Evolutionary conservation across 768 basidiomycete species (phyloP), one percentile per base, ranked within the genome.

Genomic region (Agaricus blazei): DNA sequence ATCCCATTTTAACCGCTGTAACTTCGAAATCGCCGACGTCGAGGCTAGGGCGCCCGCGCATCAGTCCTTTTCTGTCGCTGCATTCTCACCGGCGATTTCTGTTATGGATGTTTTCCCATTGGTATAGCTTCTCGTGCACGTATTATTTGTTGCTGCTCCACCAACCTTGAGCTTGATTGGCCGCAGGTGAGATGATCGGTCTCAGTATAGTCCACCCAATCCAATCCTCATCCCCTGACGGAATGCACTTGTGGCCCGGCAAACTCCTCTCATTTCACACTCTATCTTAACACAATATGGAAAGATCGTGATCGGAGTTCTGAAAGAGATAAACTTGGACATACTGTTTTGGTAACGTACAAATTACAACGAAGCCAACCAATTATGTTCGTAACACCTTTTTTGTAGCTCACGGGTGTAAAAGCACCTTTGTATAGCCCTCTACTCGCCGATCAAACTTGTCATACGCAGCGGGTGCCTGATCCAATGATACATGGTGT

Each of bases 121-220:
- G 69, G 59, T 75, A 34, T 34, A 19, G 48, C 45, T 15, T 29
- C 36, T 64, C 66, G 68, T 64, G 92, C 91, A 0, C 90, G 80
- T 89, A 0, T 70, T 93, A 26, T 88, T 93, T 62, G 78, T 83
- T 3, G 69, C 72, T 23, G 62, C 74, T 93, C 26, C 87, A 92
- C 63, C 92, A 34, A 34, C 87, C 68, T 93, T 93, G 66, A 70
- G 74, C 48, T 87, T 93, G 61, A 91, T 94, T 26, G 92, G 92
- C 1, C 93, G 93, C 68, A 74, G 81, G 53, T 90, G 93, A 59
- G 79, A 84, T 40, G 86, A 87, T 2, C 91, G 84, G 72, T 81
- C 83, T 56, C 87, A 88, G 58, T 88, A 90, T 19, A 19, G 19
- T 19, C 19, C 19, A 19, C 19, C 66, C 82, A 83, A 0, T 70